Conservation (phyloP, 2,329 filamentous ascomycete genomes). For the Microdochium bolleyi region DNA sequence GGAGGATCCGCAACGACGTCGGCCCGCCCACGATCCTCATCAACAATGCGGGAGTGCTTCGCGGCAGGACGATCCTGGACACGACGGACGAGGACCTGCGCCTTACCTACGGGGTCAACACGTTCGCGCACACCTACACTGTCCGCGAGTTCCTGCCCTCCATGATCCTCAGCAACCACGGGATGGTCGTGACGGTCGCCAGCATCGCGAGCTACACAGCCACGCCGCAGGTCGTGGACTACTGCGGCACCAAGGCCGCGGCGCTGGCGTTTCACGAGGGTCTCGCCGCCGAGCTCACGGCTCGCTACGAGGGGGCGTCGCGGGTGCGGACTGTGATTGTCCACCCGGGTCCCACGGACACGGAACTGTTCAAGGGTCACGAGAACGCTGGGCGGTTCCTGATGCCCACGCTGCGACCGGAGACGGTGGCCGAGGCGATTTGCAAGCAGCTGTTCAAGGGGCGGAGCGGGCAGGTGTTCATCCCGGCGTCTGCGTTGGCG, state of each 20-base stretch:
- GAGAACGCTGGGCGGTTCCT: conserved; percentile 40
- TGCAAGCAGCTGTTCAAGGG: conserved; percentile 52
- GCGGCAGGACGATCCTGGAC: conserved; percentile 36
- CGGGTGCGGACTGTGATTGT: conserved; percentile 56
- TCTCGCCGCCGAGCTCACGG: conserved; percentile 38
- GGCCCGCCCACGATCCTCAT: conserved; percentile 26
- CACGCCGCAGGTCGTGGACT: conserved; percentile 50
- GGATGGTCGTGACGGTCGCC: conserved; percentile 48
- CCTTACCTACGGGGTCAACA: conserved; percentile 43
- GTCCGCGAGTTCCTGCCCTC: conserved; percentile 42
- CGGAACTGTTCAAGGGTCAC: conserved; percentile 50
- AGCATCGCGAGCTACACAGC: conserved; percentile 45
- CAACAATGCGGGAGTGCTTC: conserved; percentile 31
- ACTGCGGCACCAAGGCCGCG: conserved; percentile 49
- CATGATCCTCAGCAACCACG: conserved; percentile 42
- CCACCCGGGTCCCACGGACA: conserved; percentile 56
- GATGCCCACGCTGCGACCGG: conserved; percentile 45
- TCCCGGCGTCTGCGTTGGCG: conserved; percentile 36
- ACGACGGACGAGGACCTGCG: conserved; percentile 32
- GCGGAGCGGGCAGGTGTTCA: conserved; percentile 45
- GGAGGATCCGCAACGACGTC: conserved; percentile 28
- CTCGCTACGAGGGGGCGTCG: conserved; percentile 44
- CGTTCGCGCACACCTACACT: conserved; percentile 39
- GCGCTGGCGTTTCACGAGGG: conserved; percentile 53
- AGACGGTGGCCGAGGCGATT: conserved; percentile 57